Percentiles rank a stretch among this genome's conserved stretches.
Conservation (phyloP, 202 grass and related monocot genomes). For the Setaria viridis region DNA sequence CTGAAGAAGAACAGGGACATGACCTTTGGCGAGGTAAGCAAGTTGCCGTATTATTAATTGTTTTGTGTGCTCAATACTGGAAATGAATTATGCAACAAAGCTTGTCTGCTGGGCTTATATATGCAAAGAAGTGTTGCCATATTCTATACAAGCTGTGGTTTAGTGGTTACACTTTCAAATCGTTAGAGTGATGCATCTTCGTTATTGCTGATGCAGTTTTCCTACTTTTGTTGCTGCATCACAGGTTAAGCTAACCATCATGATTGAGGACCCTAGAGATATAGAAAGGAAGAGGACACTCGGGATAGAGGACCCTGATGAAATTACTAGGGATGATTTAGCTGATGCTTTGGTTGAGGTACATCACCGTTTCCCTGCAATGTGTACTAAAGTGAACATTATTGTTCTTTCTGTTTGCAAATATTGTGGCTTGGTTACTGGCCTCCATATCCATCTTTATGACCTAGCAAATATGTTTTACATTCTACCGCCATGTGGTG, state of each 20-base stretch:
- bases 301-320: slow-evolving; percentile 87
- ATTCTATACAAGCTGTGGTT: not conserved
- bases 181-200: not conserved
- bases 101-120: not conserved
- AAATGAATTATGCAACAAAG: not conserved
- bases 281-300: slow-evolving; percentile 86
- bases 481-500: not conserved
- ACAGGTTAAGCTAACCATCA: slow-evolving; percentile 91
- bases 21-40: slow-evolving; percentile 85
- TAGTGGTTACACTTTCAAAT: not conserved
- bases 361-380: slow-evolving; percentile 35
- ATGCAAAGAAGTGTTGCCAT: not conserved
- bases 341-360: slow-evolving; percentile 87
- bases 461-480: not conserved
- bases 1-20: slow-evolving; percentile 93
- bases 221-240: slow-evolving; percentile 37
- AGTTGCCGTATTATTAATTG: not conserved
- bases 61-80: not conserved
- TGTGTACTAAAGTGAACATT: slow-evolving; percentile 2
- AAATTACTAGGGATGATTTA: slow-evolving; percentile 86
- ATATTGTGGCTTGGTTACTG: slow-evolving; percentile 6
- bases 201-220: slow-evolving; percentile 27
- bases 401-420: not conserved
- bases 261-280: slow-evolving; percentile 99
- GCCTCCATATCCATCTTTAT: not conserved